Evolutionary conservation across 345 rosid genomes (phyloP), one percentile per base, ranked within the genome.

Genomic region (Arabis hirsuta): DNA sequence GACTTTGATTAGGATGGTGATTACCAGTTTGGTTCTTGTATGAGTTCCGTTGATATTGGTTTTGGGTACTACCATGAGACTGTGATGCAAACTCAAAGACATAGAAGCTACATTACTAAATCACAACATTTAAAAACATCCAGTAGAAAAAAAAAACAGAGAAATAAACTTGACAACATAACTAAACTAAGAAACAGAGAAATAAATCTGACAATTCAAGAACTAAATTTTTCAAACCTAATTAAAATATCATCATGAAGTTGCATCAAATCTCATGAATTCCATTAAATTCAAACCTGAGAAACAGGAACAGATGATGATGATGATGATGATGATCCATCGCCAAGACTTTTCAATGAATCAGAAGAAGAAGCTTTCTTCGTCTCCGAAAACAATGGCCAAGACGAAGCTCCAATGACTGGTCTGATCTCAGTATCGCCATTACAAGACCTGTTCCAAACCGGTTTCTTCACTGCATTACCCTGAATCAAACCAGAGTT

Each of bases 331-430:
- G 27, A 14, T 63, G 68, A 27, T 63, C 27, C 55, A 27, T 47
- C 56, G 12, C 16, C 4, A 4, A 27, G 9, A 7, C 13, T 46
- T 62, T 4, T 62, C 3, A 9, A 44, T n/a, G 53, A 27, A 62
- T 44, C 67, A 44, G 69, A 38, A 1, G 75, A 41, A 76, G 82
- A 62, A 76, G 61, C 72, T 67, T 81, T 82, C 26, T 83, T 77
- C 12, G 90, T 74, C 72, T 84, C 86, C 1, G 84, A 80, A 57
- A 91, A 73, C 16, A 83, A 76, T 3, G 97, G 97, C 97, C 97
- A 89, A 1, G 83, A 72, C 26, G 69, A 81, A 14, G 83, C 84
- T 62, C 77, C 97, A 81, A 89, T 84, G 32, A 83, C 86, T 11
- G 87, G 73, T 9, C 63, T 86, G 38, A 57, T 62, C 66, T 59